phyloP scores from a whole-genome alignment of 1,284 basidiomycete species.

The Ustilago loliicola region DNA sequence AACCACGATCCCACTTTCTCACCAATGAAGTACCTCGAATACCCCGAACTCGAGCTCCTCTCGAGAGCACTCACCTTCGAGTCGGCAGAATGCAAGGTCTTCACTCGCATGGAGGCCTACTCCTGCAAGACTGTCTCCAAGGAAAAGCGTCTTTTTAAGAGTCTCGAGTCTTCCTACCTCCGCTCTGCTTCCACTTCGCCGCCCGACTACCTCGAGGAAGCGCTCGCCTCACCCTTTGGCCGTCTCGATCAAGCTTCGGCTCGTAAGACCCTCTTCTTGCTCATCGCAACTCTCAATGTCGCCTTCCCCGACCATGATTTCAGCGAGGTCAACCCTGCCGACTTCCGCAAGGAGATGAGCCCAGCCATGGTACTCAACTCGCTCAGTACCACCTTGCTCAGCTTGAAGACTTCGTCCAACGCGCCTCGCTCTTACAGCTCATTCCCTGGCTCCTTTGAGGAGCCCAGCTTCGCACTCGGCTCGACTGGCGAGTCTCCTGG shows the following conservation, averaged over 20 bases:
- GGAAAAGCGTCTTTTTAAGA: slow-evolving; percentile 95
- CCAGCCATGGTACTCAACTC: slow-evolving; percentile 66
- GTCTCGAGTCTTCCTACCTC: slow-evolving; percentile 74
- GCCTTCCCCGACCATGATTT: slow-evolving; percentile 99
- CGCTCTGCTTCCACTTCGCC: slow-evolving; percentile 65
- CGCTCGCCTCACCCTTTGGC: slow-evolving; percentile 69
- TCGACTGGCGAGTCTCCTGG: slow-evolving; percentile 28
- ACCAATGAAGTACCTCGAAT: slow-evolving; percentile 90
- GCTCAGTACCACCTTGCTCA: slow-evolving; percentile 66
- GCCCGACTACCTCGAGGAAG: slow-evolving; percentile 65
- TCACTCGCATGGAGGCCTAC: slow-evolving; percentile 95
- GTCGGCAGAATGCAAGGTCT: slow-evolving; percentile 88
- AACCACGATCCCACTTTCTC: neutral
- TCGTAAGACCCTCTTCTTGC: slow-evolving; percentile 89
- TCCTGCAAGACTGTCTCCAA: slow-evolving; percentile 97
- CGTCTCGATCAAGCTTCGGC: slow-evolving; percentile 74
- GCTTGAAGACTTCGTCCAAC: slow-evolving; percentile 58
- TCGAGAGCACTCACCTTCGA: slow-evolving; percentile 80
- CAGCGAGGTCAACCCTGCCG: slow-evolving; percentile 88
- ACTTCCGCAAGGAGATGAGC: slow-evolving; percentile 79
- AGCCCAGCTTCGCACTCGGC: slow-evolving; percentile 46
- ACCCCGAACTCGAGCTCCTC: slow-evolving; percentile 82
- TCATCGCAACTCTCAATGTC: slow-evolving; percentile 95
- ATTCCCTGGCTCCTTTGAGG: slow-evolving; percentile 62
- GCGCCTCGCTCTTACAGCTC: slow-evolving; percentile 61